phyloP scores from a whole-genome alignment of 148 eudicot species.

The Polygonum maritimum region DNA sequence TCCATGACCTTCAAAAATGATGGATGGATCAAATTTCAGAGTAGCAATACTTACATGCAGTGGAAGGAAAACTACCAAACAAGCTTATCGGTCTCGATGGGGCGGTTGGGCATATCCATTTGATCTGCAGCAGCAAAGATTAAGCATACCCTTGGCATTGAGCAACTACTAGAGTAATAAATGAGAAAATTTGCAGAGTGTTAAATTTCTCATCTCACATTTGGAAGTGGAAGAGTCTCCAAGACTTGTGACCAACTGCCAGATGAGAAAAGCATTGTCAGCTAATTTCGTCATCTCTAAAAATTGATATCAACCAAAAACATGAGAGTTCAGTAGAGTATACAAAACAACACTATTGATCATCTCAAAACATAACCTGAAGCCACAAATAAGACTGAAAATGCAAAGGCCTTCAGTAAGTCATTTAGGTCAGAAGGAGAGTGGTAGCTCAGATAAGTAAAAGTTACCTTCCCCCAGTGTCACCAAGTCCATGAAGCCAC shows the following conservation, averaged over 20 bases:
- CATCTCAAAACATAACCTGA: neutral
- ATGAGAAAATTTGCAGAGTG: neutral
- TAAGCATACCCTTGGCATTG: conserved; percentile 6
- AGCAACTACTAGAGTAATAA: conserved; percentile 8
- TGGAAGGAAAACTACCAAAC: conserved; percentile 90
- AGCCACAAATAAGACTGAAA: neutral
- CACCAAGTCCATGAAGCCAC: conserved; percentile 97
- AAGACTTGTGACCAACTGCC: conserved; percentile 89
- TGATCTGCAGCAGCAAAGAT: conserved; percentile 48
- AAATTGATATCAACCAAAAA: neutral
- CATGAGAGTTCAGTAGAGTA: neutral
- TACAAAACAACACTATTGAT: neutral
- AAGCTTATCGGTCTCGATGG: conserved; percentile 72
- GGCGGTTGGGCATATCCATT: conserved; percentile 97
- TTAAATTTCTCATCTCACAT: conserved; percentile 46
- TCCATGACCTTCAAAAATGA: neutral
- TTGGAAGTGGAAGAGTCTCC: conserved; percentile 92
- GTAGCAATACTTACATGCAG: conserved; percentile 62
- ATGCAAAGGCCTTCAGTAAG: neutral
- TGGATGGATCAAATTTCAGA: neutral
- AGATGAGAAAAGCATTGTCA: conserved; percentile 10
- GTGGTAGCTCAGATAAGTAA: neutral
- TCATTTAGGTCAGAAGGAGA: neutral
- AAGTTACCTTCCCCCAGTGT: conserved; percentile 76
- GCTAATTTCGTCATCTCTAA: conserved; percentile 2